Conservation (phyloP, 352 stramenopile genomes). For the Pythium angustatum region DNA sequence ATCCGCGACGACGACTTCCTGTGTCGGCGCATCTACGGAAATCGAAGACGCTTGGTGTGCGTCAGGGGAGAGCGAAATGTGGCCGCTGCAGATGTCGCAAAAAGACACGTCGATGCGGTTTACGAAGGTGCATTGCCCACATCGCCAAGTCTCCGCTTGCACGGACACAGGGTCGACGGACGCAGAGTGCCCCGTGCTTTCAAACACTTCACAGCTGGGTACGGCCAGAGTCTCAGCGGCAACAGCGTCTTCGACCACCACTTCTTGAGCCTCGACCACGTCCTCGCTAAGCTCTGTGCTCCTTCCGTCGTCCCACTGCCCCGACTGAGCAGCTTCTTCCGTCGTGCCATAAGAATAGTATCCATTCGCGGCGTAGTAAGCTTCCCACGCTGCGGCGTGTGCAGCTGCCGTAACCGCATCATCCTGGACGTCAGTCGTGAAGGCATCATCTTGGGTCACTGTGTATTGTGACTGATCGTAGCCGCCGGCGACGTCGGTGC, state of each 20-base stretch:
- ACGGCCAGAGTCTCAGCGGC: constrained; percentile 6
- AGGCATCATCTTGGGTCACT: neutral
- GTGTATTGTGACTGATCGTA: neutral
- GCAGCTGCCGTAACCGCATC: constrained; percentile 7
- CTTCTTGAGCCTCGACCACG: constrained; percentile 46
- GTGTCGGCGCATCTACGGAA: no score
- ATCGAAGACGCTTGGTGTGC: no score
- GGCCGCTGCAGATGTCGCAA: constrained; percentile 59
- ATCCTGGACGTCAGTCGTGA: neutral
- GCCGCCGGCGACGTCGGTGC: neutral
- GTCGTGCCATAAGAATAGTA: constrained; percentile 14
- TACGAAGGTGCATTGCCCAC: constrained; percentile 55
- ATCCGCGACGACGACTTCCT: neutral
- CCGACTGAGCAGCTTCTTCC: neutral
- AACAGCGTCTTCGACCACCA: constrained; percentile 38
- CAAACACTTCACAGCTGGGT: neutral
- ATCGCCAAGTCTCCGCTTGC: constrained; percentile 37
- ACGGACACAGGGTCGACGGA: neutral
- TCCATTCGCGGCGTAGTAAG: constrained; percentile 26
- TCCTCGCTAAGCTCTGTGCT: neutral
- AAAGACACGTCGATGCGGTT: constrained; percentile 62
- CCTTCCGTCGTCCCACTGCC: neutral
- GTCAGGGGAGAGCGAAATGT: constrained; percentile 45
- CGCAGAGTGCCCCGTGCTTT: neutral
- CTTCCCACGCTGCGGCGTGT: constrained; percentile 26